A percentile compares a stretch with the other conserved stretches of the same genome.
phyloP scores from a whole-genome alignment of 2,329 filamentous ascomycete genomes.

The Fusarium buxicola region DNA sequence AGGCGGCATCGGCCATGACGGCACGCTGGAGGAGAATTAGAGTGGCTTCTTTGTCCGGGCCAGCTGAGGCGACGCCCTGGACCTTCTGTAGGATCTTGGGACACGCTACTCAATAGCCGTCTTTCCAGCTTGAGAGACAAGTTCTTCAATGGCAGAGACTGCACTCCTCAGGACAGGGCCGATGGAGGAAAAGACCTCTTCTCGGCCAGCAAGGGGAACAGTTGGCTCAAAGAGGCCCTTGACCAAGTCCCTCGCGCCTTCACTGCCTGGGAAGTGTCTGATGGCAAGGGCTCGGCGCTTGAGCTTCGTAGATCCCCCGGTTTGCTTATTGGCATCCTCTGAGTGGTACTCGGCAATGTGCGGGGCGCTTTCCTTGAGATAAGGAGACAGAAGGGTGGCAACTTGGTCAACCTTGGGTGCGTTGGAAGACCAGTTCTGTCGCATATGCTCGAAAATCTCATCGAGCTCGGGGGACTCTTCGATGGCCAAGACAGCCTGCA shows the following conservation, averaged over 20 bases:
- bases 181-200: constrained; percentile 25
- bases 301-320: background rate
- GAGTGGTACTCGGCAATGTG: constrained; percentile 14
- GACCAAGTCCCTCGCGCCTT: constrained; percentile 8
- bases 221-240: constrained; percentile 33
- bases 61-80: background rate
- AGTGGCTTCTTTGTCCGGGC: constrained; percentile 7
- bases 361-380: constrained; percentile 17
- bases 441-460: constrained; percentile 28
- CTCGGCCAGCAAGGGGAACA: constrained; percentile 17
- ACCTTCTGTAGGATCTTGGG: constrained; percentile 15
- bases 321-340: background rate
- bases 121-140: constrained; percentile 17
- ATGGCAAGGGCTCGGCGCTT: constrained; percentile 18
- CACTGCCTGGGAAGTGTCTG: background rate
- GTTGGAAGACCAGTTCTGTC: constrained; percentile 24
- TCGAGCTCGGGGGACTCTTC: constrained; percentile 31
- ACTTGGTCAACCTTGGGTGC: constrained; percentile 18
- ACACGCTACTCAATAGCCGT: background rate
- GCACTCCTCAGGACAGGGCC: constrained; percentile 21
- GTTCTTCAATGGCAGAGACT: background rate
- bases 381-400: constrained; percentile 11
- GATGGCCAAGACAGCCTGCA: constrained; percentile 26
- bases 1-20: constrained; percentile 32
- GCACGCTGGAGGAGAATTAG: constrained; percentile 29